Conservation (phyloP, 352 stramenopile species). For the Globisporangium sylvaticum region DNA sequence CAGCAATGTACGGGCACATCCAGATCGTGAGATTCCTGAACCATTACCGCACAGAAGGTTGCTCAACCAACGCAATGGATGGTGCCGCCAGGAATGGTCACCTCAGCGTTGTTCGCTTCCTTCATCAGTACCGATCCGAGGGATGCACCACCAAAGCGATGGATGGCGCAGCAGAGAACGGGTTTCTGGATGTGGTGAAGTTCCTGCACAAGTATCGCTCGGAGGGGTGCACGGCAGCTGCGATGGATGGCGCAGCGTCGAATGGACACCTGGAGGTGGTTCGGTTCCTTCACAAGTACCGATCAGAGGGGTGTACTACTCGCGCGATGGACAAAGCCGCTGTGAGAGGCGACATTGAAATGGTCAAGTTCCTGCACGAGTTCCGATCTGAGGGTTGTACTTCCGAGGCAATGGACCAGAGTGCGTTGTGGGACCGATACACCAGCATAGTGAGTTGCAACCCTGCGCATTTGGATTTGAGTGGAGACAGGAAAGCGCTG, state of each 20-base stretch:
- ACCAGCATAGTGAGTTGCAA: background rate
- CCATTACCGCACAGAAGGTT: background rate
- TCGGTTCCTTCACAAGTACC: constrained; percentile 1
- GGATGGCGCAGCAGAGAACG: constrained; percentile 1
- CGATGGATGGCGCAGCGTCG: background rate
- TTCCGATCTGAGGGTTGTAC: background rate
- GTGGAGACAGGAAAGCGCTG: background rate
- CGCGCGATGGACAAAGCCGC: constrained; percentile 4
- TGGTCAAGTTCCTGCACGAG: background rate
- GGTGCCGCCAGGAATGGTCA: background rate
- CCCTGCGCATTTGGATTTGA: background rate
- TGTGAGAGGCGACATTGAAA: background rate
- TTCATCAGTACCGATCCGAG: background rate
- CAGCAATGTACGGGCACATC: background rate
- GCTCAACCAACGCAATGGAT: background rate
- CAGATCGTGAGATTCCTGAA: background rate
- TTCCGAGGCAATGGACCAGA: background rate
- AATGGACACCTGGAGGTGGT: constrained; percentile 1
- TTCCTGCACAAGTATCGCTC: constrained; percentile 7
- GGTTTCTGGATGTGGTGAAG: background rate
- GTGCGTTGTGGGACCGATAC: background rate
- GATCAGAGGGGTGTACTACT: background rate
- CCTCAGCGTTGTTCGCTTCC: background rate
- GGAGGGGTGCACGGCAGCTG: background rate
- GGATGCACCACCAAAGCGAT: constrained; percentile 1